phyloP scores from a whole-genome alignment of 2,329 filamentous ascomycete genomes.

The Harringtonia lauricola region DNA sequence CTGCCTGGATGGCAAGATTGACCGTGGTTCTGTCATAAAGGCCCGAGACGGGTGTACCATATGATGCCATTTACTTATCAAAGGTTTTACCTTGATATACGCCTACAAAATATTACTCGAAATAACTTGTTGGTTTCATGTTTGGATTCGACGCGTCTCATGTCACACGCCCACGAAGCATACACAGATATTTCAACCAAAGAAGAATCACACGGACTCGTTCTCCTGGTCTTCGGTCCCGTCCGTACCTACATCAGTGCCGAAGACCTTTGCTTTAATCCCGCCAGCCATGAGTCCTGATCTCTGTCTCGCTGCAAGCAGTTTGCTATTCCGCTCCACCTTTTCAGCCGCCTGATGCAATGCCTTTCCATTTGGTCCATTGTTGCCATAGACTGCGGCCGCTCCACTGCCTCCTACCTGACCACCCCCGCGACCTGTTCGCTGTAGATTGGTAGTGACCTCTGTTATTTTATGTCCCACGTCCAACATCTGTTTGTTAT shows the following conservation, averaged over 20 bases:
- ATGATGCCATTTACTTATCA: too few species aligned
- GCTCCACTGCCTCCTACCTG: slow-evolving; percentile 15
- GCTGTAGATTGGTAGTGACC: slow-evolving; percentile 32
- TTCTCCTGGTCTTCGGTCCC: neutral
- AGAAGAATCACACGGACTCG: too few species aligned
- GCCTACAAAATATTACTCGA: too few species aligned
- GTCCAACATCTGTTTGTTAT: slow-evolving; percentile 84
- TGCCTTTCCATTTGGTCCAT: slow-evolving; percentile 14
- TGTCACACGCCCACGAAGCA: too few species aligned
- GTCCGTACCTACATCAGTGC: neutral
- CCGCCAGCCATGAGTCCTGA: slow-evolving; percentile 51
- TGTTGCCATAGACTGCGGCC: slow-evolving; percentile 15
- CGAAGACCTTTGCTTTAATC: slow-evolving; percentile 53
- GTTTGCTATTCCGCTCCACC: slow-evolving; percentile 47
- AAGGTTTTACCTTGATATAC: too few species aligned
- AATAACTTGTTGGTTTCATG: too few species aligned
- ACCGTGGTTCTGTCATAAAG: too few species aligned
- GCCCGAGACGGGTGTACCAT: too few species aligned
- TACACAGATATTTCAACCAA: too few species aligned
- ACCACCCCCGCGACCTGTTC: slow-evolving; percentile 16
- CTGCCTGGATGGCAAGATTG: too few species aligned
- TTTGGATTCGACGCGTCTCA: too few species aligned
- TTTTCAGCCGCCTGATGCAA: slow-evolving; percentile 44
- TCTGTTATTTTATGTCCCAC: slow-evolving; percentile 72
- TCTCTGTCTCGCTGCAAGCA: slow-evolving; percentile 50